These are phyloP conservation scores for Trichoderma semiorbis DNA, from an alignment of 2,329 filamentous ascomycete genomes.

Conservation along the genomic window DNA sequence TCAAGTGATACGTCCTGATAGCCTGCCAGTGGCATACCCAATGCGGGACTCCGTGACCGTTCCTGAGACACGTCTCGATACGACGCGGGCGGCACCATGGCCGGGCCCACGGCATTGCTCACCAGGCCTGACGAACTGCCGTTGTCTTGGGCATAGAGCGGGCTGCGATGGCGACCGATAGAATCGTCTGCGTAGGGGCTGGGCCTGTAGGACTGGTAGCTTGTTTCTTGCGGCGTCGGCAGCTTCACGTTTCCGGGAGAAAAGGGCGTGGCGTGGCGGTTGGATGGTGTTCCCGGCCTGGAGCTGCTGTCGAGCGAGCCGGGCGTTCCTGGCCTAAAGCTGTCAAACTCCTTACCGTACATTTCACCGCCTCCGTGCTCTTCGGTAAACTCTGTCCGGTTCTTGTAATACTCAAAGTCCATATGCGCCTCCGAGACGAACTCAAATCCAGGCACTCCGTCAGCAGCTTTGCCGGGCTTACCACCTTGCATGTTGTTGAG, in stretches of 20 bases:
- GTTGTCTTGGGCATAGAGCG: slow-evolving; percentile 50
- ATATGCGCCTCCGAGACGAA: slow-evolving; percentile 81
- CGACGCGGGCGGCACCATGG: slow-evolving; percentile 36
- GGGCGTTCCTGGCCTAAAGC: slow-evolving; percentile 60
- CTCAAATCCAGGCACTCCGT: slow-evolving; percentile 70
- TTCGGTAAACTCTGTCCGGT: slow-evolving; percentile 80
- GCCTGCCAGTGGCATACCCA: slow-evolving; percentile 20
- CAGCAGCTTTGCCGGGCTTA: slow-evolving; percentile 45
- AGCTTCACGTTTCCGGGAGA: slow-evolving; percentile 30
- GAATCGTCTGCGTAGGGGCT: slow-evolving; percentile 23
- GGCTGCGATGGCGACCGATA: slow-evolving; percentile 39
- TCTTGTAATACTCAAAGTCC: slow-evolving; percentile 90
- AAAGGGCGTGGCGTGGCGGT: slow-evolving; percentile 35
- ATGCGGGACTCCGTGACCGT: slow-evolving; percentile 9
- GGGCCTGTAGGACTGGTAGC: slow-evolving; percentile 30
- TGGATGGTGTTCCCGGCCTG: slow-evolving; percentile 46
- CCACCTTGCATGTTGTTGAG: slow-evolving; percentile 71
- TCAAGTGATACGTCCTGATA: slow-evolving; percentile 26
- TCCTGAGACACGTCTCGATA: slow-evolving; percentile 27
- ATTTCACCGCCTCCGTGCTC: slow-evolving; percentile 77
- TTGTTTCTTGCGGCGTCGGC: slow-evolving; percentile 27
- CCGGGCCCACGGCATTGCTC: slow-evolving; percentile 50
- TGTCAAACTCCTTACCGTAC: slow-evolving; percentile 58
- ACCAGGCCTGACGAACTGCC: slow-evolving; percentile 53
- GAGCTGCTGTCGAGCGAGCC: slow-evolving; percentile 49